Conservation (phyloP, 1,284 basidiomycete species). For the Trichosporon sp. region DNA sequence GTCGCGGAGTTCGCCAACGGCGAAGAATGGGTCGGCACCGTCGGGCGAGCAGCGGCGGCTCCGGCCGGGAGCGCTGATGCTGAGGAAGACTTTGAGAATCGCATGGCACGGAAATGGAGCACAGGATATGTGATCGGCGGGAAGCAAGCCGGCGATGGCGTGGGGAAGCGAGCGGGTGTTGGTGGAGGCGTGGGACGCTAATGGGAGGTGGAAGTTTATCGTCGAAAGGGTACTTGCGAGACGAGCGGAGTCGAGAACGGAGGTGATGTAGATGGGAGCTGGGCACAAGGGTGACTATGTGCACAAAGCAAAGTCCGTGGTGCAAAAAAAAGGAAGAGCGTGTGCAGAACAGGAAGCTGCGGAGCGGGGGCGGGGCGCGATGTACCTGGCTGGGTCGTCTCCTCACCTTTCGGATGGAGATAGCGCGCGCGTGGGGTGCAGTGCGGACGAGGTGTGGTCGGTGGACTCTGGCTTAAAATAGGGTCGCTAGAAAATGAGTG, state of each 20-base stretch:
- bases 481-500: not conserved
- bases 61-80: not conserved
- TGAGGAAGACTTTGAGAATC: not conserved
- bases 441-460: not conserved
- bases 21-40: not conserved
- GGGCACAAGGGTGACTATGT: too few species aligned
- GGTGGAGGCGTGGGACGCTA: not conserved
- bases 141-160: not conserved
- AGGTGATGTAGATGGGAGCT: too few species aligned
- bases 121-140: not conserved
- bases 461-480: not conserved
- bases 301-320: too few species aligned
- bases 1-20: not conserved
- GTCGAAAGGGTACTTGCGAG: not conserved
- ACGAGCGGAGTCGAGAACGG: too few species aligned
- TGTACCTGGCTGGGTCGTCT: not conserved
- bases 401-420: not conserved
- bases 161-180: not conserved
- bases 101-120: not conserved
- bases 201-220: not conserved
- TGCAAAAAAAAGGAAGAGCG: not conserved
- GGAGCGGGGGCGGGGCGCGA: not conserved
- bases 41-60: not conserved
- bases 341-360: not conserved
- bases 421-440: not conserved